Evolutionary conservation across 23 red algal species (phyloP).

Genomic region (Pyropia haitanensis): DNA sequence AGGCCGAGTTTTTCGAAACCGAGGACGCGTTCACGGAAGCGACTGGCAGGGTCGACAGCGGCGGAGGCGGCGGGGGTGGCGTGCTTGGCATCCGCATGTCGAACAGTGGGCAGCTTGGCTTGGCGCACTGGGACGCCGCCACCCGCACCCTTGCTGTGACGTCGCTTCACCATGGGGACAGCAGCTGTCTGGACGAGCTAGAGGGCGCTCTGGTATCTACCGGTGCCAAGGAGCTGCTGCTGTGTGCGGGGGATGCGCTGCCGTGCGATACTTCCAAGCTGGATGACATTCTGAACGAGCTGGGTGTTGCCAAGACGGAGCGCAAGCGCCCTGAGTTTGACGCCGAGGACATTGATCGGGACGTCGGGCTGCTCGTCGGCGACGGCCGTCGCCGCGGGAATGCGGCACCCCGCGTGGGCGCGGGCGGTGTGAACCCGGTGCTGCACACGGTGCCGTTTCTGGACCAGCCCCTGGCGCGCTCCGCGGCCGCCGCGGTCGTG

Average conservation of each 20-base stretch:
- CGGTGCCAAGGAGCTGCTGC: constrained; percentile 24
- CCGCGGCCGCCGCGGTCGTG: constrained; percentile 34
- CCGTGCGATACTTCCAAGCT: constrained; percentile 41
- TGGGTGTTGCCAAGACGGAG: constrained; percentile 32
- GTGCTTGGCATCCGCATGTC: constrained; percentile 34
- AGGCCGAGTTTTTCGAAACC: constrained; percentile 4
- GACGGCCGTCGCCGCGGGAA: too few species aligned
- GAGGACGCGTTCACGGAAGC: constrained; percentile 9
- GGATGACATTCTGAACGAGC: constrained; percentile 21
- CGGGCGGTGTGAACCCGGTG: constrained; percentile 1
- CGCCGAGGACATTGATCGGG: constrained; percentile 10
- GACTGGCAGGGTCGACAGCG: constrained; percentile 1
- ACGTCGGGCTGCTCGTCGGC: constrained; percentile 45
- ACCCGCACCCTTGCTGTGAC: constrained; percentile 7
- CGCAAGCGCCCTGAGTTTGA: constrained; percentile 33
- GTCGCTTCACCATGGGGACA: constrained; percentile 36
- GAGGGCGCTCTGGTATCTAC: constrained; percentile 20
- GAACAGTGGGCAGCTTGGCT: not conserved
- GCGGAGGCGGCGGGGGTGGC: constrained; percentile 17
- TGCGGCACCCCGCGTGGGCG: too few species aligned
- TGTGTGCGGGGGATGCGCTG: constrained; percentile 33
- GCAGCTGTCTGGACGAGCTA: too few species aligned
- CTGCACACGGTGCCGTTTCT: constrained; percentile 33
- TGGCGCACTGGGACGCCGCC: constrained; percentile 29
- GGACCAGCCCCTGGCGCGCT: constrained; percentile 10